Percentiles rank a stretch among this genome's conserved stretches.
Conservation (phyloP, 352 stramenopile species). For the Pythium phragmitis region DNA sequence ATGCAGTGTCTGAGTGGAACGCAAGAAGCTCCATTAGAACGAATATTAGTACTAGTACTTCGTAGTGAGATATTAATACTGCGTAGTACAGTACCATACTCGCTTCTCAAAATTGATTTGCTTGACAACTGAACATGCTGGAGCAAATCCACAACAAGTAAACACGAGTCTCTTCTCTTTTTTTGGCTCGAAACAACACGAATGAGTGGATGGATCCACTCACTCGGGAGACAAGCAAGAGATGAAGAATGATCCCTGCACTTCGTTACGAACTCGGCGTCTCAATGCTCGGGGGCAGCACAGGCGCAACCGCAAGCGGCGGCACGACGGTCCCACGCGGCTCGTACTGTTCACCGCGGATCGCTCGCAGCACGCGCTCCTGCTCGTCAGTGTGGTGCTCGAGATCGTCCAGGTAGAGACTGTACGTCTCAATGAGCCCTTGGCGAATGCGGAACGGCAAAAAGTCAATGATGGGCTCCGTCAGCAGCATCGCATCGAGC, state of each 20-base stretch:
- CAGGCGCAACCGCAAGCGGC: slow-evolving; percentile 1
- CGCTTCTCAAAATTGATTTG: too few relatives aligned
- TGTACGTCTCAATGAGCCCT: slow-evolving; percentile 88
- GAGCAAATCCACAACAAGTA: background rate
- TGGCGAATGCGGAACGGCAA: slow-evolving; percentile 84
- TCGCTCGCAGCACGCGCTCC: slow-evolving; percentile 78
- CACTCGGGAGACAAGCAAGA: background rate
- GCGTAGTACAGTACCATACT: too few relatives aligned
- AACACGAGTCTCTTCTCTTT: background rate
- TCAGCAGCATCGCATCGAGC: slow-evolving; percentile 81
- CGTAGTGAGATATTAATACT: too few relatives aligned
- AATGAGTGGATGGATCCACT: background rate
- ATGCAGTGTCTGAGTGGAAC: too few relatives aligned
- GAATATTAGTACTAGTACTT: too few relatives aligned
- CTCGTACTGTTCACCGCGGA: slow-evolving; percentile 57
- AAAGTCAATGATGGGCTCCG: slow-evolving; percentile 77
- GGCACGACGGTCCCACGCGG: slow-evolving; percentile 8
- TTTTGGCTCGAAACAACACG: background rate
- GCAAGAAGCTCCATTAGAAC: too few relatives aligned
- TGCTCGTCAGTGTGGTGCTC: slow-evolving; percentile 83
- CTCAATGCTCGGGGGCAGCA: slow-evolving; percentile 5
- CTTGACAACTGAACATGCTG: too few relatives aligned
- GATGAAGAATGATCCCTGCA: background rate
- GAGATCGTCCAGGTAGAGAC: slow-evolving; percentile 81
- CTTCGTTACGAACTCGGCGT: background rate